Base-by-base conservation (phyloP, 2,329 filamentous ascomycete genomes). In the Ophiostoma sp. region DNA sequence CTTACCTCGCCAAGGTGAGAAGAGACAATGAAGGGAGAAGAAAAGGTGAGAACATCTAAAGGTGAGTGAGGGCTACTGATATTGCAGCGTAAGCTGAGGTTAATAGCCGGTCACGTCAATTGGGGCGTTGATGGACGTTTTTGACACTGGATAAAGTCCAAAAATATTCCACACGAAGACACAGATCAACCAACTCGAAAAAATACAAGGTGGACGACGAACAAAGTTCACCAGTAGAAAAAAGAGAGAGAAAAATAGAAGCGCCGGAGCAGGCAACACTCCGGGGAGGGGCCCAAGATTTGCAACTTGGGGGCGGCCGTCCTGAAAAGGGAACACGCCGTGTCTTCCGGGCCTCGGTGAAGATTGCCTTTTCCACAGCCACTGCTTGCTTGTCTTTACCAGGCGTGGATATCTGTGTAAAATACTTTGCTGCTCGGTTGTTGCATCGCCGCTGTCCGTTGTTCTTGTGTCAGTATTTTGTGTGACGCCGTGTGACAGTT, bases 301-400 rank as follows among this genome's bases (percentile, higher is more conserved):
- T 25, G n/a, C 22, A 55, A 22, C 50, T 25, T 55, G n/a, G 50
- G 33, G 59, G 33, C n/a, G n/a, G 36, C 36, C 2, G 22, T 64
- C 61, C 36, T 12, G 36, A 66, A 45, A 64, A 45, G 61, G 61
- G n/a, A 66, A 66, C 22, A 66, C 22, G 36, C 61, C 61, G 61
- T 66, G n/a, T 28, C 22, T 5, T 28, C 39, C 61, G 36, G 61
- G 42, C 36, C n/a, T 66, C 61, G 61, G 61, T 45, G 61, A 66
- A 39, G 6, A 19, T 28, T 45, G 2, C 15, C 2, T 42, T 25
- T 64, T 17, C 5, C 6, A 50, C 45, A 6, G 5, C 19, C 12
- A 50, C 7, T 52, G 25, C 8, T 45, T 25, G 19, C 25, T 3
- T 6, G 5, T 52, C 4, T 11, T 9, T 12, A 11, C 12, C 19